Evolutionary conservation across 2,329 filamentous ascomycete species (phyloP), one percentile per base, ranked within the genome.

Genomic region (Claviceps maximensis): DNA sequence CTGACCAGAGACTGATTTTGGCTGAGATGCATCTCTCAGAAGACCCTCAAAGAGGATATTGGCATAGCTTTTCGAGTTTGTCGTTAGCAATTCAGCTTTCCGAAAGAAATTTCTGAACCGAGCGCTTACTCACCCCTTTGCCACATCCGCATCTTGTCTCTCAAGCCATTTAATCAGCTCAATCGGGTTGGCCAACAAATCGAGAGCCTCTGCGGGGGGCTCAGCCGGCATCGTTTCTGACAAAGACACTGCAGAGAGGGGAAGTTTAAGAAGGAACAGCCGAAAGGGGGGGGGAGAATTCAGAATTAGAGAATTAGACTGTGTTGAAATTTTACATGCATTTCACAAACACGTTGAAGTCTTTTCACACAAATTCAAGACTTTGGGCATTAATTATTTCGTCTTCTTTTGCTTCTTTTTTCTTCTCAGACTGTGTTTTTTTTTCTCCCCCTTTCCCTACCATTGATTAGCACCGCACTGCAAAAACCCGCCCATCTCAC

Each of bases 1-100:
- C 59, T 80, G 75, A 13, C 77, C 78, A 4, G 77, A 81, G 27
- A 72, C 69, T 51, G 76, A 74, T 51, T 74, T 76, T 13, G 79
- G 77, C 60, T 78, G 74, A 10, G 73, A 70, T 29, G 78, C 76
- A 54, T 70, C 69, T 17, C 65, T 59, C 4, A 81, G 67, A 12
- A 81, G 70, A 49, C 68, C 66, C 15, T 71, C 60, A 59, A 80
- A 79, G 5, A 78, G 62, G 36, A 61, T 61, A 55, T 70, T 60
- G 23, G 71, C 73, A 57, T 56, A 58, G 53, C 60, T 62, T 58
- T 8, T n/a, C n/a, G 44, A 38, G 9, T 19, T 23, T 51, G 48
- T 53, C 48, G 56, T 55, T 49, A 54, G 50, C 50, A 51, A 42
- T 2, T 21, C 31, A 29, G 27, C 31, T 17, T 31, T 13, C 17